These are phyloP conservation scores for Cladosporium sp. DNA, from an alignment of 2,329 filamentous ascomycete species.

Conservation along the genomic window DNA sequence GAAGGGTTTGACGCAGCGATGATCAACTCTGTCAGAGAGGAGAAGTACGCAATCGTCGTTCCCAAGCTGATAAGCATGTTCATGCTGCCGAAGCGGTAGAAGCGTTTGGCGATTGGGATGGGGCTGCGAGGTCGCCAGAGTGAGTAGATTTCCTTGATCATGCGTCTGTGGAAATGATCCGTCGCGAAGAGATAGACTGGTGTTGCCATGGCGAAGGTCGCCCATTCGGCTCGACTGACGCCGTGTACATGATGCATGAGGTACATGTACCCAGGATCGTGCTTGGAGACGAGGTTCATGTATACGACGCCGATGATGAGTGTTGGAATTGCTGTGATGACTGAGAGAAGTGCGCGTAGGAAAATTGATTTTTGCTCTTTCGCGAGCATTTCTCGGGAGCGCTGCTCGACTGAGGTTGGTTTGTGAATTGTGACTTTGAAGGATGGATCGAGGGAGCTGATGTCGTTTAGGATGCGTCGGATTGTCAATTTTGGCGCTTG, in stretches of 20 bases:
- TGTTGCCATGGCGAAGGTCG: conserved; percentile 40
- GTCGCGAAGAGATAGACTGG: conserved; percentile 84
- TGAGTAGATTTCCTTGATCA: conserved; percentile 69
- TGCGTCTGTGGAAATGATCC: conserved; percentile 75
- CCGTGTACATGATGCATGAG: conserved; percentile 62
- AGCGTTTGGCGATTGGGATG: conserved; percentile 66
- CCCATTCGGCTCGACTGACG: conserved; percentile 35
- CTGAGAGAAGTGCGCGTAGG: conserved; percentile 62
- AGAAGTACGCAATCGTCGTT: conserved; percentile 80
- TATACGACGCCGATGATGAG: conserved; percentile 86
- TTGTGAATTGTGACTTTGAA: conserved; percentile 70
- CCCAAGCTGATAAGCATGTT: conserved; percentile 88
- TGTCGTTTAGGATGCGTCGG: conserved; percentile 64
- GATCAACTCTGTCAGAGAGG: conserved; percentile 71
- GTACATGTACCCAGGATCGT: conserved; percentile 40
- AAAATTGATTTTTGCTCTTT: conserved; percentile 66
- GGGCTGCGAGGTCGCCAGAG: conserved; percentile 74
- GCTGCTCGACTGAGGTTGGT: conserved; percentile 76
- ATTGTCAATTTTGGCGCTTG: conserved; percentile 66
- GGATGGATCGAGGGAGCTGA: conserved; percentile 60
- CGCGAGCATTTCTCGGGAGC: conserved; percentile 66
- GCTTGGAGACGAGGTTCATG: conserved; percentile 70
- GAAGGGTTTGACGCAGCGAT: conserved; percentile 31
- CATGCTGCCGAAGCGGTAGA: conserved; percentile 96
- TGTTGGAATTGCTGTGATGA: conserved; percentile 69